Base-by-base conservation (phyloP, 495 filamentous ascomycete species). In the Aspergillus baeticus region DNA sequence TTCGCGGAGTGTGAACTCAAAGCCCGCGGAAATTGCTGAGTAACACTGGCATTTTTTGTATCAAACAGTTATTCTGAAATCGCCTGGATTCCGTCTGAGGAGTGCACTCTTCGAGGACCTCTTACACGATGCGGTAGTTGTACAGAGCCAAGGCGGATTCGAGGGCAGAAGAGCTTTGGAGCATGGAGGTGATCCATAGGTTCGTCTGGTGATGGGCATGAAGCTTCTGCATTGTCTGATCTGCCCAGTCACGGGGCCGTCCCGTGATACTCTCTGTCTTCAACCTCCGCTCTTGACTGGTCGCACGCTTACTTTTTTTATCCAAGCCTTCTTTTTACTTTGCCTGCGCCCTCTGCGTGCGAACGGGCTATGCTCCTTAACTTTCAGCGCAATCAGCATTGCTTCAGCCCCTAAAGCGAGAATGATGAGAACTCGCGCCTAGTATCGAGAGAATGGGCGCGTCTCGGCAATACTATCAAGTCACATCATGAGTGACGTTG, bases 81-180 rank as follows among this genome's bases (percentile, higher is more conserved):
- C 15, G 36, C 36, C 43, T 39, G 46, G 36, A 36, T 51, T 47
- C 46, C 22, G 15, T 34, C 21, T 26, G 10, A 8, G 42, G 37
- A 55, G 53, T 5, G 26, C 4, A 14, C 18, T 41, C 29, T 17
- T 42, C 35, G 20, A 33, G 45, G 21, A 21, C 31, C 15, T 21
- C 17, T 31, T 33, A 45, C 37, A 37, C 51, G 47, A 48, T 53
- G 13, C 41, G 45, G 55, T 37, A 45, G 42, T 62, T 52, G 51
- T 53, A 52, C 60, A 63, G 55, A 55, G 37, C 59, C 35, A 53
- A 47, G 54, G 57, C 61, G 53, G 53, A 51, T 48, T 57, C 53
- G 47, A 54, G 35, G 51, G 45, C 46, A 39, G 45, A 15, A 45
- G 35, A 26, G 54, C 37, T 55, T 36, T 8, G 26, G 8, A n/a